Conservation (phyloP, 2,329 filamentous ascomycete genomes). For the Fusarium palustre region DNA sequence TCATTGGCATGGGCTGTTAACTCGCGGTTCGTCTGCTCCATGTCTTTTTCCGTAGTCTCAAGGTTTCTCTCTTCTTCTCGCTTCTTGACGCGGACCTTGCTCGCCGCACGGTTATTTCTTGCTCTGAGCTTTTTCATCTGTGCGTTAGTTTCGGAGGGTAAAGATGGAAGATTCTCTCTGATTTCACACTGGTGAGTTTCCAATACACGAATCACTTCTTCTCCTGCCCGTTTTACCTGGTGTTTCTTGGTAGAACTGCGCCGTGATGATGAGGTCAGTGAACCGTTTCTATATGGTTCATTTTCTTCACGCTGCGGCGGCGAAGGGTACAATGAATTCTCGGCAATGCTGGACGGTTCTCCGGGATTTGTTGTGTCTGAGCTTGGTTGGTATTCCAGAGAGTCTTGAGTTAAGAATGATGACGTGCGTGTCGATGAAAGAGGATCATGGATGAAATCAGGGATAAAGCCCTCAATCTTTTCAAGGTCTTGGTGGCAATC, state of each 20-base stretch:
- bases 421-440: background rate
- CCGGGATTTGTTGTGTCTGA: background rate
- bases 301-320: background rate
- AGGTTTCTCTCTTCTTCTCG: background rate
- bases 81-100: background rate
- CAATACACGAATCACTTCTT: rapidly evolving
- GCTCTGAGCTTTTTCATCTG: background rate
- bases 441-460: background rate
- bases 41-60: background rate
- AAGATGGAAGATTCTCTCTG: background rate
- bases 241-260: background rate
- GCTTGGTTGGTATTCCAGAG: background rate
- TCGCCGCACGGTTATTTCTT: background rate
- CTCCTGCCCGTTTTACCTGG: rapidly evolving
- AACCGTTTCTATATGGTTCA: background rate
- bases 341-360: background rate
- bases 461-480: background rate
- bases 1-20: background rate
- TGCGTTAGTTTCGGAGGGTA: background rate
- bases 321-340: too few species aligned
- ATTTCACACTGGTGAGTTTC: background rate
- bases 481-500: background rate
- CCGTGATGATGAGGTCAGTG: background rate
- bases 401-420: background rate
- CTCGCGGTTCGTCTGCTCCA: background rate